Conservation (phyloP, 306 rosid genomes). For the Glycine soja region DNA sequence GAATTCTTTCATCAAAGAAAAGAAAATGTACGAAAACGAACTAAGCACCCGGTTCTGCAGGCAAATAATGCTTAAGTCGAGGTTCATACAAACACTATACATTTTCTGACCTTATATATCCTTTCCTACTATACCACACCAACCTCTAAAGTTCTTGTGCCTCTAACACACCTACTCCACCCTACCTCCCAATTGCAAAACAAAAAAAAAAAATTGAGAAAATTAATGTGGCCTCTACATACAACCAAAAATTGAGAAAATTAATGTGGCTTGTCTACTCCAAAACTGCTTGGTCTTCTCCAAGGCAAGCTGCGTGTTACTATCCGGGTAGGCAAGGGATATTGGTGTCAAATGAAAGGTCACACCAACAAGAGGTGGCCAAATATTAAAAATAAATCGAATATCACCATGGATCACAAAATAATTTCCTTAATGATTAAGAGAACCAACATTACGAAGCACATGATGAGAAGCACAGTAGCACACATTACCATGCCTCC, state of each 20-base stretch:
- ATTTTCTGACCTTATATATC: constrained; percentile 46
- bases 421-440: constrained; percentile 86
- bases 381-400: constrained; percentile 45
- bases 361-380: constrained; percentile 48
- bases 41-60: constrained; percentile 27
- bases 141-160: constrained; percentile 35
- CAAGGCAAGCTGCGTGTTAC: constrained; percentile 40
- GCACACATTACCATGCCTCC: constrained; percentile 99
- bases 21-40: constrained; percentile 26
- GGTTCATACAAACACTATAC: constrained; percentile 55
- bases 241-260: too few relatives aligned
- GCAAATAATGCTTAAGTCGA: constrained; percentile 34
- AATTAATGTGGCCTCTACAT: too few relatives aligned
- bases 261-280: constrained; percentile 30
- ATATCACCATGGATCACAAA: constrained; percentile 58
- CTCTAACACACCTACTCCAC: constrained; percentile 44
- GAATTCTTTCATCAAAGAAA: not conserved
- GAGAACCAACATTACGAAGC: constrained; percentile 89
- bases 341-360: constrained; percentile 50
- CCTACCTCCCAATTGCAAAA: constrained; percentile 29
- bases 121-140: constrained; percentile 49
- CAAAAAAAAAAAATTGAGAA: not conserved
- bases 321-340: constrained; percentile 43
- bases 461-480: constrained; percentile 90
- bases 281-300: constrained; percentile 52